Evolutionary conservation across 176 grass and related monocot genomes (phyloP).

Genomic region (Carex kokanica): DNA sequence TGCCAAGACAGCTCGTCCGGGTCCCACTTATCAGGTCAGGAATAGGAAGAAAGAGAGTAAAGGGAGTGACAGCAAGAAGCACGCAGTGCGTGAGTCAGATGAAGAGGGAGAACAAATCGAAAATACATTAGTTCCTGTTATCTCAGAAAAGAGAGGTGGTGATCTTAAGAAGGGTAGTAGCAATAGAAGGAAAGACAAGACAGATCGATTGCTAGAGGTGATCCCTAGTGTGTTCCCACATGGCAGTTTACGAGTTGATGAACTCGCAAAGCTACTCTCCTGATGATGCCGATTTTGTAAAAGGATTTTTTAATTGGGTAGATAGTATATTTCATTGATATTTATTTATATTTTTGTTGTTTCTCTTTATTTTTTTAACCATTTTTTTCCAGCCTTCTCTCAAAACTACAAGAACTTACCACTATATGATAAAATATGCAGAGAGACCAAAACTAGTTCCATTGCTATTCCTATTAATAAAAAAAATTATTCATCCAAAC

Average conservation of each 20-base stretch:
- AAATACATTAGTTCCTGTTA: conserved; percentile 22
- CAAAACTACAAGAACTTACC: too few relatives aligned
- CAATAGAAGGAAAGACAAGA: conserved; percentile 30
- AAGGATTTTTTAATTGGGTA: background rate
- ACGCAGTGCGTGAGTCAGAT: conserved; percentile 1
- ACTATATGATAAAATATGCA: too few relatives aligned
- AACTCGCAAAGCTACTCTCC: conserved; percentile 77
- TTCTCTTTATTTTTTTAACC: background rate
- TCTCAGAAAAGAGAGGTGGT: conserved; percentile 33
- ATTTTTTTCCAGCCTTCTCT: background rate
- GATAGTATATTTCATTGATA: conserved; percentile 5
- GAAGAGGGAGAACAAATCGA: conserved; percentile 16
- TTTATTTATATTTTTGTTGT: background rate
- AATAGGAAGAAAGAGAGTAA: conserved; percentile 24
- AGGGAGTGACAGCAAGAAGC: conserved; percentile 27
- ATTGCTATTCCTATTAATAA: too few relatives aligned
- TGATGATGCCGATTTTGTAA: conserved; percentile 33
- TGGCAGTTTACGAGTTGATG: conserved; percentile 72
- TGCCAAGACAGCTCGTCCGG: conserved; percentile 48
- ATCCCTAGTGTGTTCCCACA: conserved; percentile 54
- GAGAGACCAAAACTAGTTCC: too few relatives aligned
- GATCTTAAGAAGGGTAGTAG: conserved; percentile 12
- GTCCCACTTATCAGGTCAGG: conserved; percentile 31
- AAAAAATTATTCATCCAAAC: too few relatives aligned
- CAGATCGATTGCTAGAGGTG: conserved; percentile 37